Conservation (phyloP, 2,329 filamentous ascomycete species). For the Pyrenophora tritici-repentis region DNA sequence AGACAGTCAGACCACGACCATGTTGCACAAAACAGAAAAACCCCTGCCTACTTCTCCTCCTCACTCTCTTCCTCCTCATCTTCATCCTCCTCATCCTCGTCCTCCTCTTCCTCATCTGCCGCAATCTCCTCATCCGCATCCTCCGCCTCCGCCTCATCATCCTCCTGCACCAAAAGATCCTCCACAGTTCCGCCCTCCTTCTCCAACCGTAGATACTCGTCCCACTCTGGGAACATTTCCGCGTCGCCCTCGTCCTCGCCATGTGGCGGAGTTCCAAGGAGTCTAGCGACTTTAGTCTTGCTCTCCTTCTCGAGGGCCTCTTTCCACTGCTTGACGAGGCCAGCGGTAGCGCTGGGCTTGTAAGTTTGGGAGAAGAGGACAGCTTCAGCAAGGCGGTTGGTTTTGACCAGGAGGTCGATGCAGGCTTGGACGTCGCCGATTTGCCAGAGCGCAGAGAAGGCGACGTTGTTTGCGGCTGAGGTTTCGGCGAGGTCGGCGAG, state of each 20-base stretch:
- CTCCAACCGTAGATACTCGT: conserved; percentile 84
- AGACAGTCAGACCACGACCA: no score
- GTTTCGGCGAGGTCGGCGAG: conserved; percentile 77
- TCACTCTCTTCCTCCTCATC: conserved; percentile 22
- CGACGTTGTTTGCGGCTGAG: conserved; percentile 84
- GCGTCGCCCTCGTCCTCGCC: conserved; percentile 65
- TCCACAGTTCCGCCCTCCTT: conserved; percentile 64
- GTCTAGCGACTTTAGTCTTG: conserved; percentile 81
- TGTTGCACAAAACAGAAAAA: neutral
- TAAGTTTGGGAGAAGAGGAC: conserved; percentile 95
- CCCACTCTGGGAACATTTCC: conserved; percentile 95
- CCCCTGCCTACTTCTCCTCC: conserved; percentile 1
- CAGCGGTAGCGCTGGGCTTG: conserved; percentile 75
- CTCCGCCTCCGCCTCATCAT: conserved; percentile 39
- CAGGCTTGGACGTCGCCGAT: conserved; percentile 81
- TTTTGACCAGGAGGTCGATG: conserved; percentile 77
- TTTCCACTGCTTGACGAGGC: conserved; percentile 80
- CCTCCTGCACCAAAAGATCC: conserved; percentile 38
- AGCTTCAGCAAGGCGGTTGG: conserved; percentile 80
- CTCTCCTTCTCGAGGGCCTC: conserved; percentile 78
- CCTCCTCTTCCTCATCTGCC: conserved; percentile 37
- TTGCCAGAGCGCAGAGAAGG: conserved; percentile 89
- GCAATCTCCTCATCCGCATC: conserved; percentile 42
- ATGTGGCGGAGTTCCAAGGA: conserved; percentile 75
- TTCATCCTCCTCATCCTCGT: conserved; percentile 33